Conservation (phyloP, 1,284 basidiomycete genomes). For the Heliocybe sulcata region DNA sequence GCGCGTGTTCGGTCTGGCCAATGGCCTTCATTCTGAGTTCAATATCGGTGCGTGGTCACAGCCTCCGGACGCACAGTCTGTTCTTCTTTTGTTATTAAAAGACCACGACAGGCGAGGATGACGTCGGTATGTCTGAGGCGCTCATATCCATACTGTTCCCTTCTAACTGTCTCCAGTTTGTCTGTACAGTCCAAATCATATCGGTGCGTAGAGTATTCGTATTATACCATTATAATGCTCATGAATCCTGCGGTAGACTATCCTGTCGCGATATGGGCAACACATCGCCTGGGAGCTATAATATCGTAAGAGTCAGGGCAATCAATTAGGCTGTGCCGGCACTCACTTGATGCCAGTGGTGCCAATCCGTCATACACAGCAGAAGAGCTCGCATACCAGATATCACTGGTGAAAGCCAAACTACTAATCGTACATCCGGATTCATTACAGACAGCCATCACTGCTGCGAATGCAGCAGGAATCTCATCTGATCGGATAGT, state of each 20-base stretch:
- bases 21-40: conserved; percentile 48
- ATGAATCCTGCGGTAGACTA: conserved; percentile 45
- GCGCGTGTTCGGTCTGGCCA: conserved; percentile 55
- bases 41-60: conserved; percentile 24
- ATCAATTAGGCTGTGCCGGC: conserved; percentile 1
- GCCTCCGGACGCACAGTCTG: not conserved
- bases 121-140: conserved; percentile 40
- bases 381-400: conserved; percentile 61
- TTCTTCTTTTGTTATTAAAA: not conserved
- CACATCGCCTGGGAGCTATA: conserved; percentile 65
- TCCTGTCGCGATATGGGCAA: conserved; percentile 66
- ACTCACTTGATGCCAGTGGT: conserved; percentile 23
- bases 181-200: conserved; percentile 61
- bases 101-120: conserved; percentile 22
- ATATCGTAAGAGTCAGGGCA: conserved; percentile 40
- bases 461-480: conserved; percentile 42
- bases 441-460: conserved; percentile 38
- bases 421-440: conserved; percentile 54
- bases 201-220: conserved; percentile 33
- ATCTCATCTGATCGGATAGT: conserved; percentile 49
- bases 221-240: conserved; percentile 1
- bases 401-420: conserved; percentile 46
- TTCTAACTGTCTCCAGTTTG: conserved; percentile 38
- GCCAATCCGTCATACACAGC: conserved; percentile 66
- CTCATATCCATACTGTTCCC: not conserved